phyloP scores from a whole-genome alignment of 169 alveolate species.

The Plasmodium fragile region DNA sequence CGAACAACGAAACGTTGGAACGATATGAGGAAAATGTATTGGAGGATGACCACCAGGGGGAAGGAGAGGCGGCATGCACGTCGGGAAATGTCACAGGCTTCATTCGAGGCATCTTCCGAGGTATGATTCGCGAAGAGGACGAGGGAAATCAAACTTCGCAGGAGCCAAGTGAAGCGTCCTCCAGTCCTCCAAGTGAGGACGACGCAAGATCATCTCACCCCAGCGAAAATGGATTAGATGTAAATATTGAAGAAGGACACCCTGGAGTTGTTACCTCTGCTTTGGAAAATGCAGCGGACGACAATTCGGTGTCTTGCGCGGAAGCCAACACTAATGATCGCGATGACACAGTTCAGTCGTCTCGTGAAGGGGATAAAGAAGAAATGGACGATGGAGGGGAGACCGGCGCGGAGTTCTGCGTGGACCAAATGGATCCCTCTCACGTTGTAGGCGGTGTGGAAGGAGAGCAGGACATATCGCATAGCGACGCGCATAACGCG shows the following conservation, averaged over 20 bases:
- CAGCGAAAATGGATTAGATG: background rate
- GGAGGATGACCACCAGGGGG: background rate
- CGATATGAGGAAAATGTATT: conserved; percentile 37
- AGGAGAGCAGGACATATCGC: background rate
- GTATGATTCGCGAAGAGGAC: background rate
- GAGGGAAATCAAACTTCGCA: background rate
- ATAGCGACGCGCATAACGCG: background rate
- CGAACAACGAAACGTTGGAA: conserved; percentile 25
- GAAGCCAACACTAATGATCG: background rate
- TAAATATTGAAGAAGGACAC: background rate
- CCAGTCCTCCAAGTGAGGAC: background rate
- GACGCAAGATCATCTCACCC: background rate
- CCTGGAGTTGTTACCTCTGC: background rate
- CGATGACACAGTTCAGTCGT: background rate
- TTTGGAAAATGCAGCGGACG: background rate
- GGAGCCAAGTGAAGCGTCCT: background rate
- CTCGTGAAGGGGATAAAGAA: background rate
- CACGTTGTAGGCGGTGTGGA: background rate
- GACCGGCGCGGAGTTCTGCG: background rate
- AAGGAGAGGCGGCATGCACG: background rate
- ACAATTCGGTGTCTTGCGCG: background rate
- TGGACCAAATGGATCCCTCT: background rate
- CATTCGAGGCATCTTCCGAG: background rate
- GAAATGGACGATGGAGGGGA: background rate
- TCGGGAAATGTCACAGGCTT: background rate